Evolutionary conservation across 768 basidiomycete species (phyloP).

Genomic region (Termitomyces eurrhizus): DNA sequence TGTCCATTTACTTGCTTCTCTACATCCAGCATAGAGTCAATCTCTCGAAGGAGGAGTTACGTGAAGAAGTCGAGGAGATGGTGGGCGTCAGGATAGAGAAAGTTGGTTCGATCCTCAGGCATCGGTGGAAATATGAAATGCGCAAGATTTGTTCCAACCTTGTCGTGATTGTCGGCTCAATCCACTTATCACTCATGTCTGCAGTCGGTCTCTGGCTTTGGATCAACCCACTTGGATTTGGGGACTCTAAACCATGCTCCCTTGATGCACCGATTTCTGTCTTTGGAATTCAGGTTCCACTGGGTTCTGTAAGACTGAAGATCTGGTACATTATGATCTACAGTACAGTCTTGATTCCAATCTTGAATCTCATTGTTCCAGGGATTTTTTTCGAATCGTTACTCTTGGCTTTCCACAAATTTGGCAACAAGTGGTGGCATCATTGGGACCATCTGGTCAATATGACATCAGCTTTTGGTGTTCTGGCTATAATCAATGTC

Average conservation of each 20-base stretch:
- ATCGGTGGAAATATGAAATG: neutral
- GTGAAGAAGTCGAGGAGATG: neutral
- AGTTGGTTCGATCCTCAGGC: neutral
- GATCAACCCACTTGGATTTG: neutral
- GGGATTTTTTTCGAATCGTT: neutral
- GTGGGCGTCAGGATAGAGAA: neutral
- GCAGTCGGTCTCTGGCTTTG: neutral
- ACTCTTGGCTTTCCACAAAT: neutral
- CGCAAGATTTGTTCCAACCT: neutral
- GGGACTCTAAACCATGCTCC: neutral
- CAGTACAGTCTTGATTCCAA: neutral
- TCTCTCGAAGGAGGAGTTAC: neutral
- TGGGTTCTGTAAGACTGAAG: neutral
- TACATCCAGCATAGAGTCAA: neutral
- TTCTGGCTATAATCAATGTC: neutral
- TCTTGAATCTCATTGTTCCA: neutral
- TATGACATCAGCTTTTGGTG: neutral
- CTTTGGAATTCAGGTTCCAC: neutral
- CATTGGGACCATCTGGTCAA: neutral
- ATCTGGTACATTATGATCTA: neutral
- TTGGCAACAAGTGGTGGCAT: neutral
- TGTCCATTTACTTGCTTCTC: neutral
- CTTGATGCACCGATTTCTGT: neutral
- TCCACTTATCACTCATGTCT: neutral
- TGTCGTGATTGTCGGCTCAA: neutral